Conservation (phyloP, 805 yeast species). For the Lipomyces yamadae region DNA sequence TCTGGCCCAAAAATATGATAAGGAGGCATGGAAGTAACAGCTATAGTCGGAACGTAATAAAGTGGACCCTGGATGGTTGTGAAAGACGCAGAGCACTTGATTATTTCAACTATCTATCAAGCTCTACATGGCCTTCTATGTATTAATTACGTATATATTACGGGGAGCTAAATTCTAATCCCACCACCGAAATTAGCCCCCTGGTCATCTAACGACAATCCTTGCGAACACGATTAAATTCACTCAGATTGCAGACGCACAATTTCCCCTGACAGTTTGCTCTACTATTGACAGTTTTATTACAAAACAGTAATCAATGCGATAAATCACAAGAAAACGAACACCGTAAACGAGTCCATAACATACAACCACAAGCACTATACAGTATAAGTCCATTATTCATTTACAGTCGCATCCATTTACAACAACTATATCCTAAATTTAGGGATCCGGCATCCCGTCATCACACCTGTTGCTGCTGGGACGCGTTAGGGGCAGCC, state of each 20-base stretch:
- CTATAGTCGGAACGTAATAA: too few relatives aligned
- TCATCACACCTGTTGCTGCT: conserved; percentile 4
- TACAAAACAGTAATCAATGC: not conserved
- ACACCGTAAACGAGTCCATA: not conserved
- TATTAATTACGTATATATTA: too few relatives aligned
- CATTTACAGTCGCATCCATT: not conserved
- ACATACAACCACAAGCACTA: not conserved
- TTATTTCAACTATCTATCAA: too few relatives aligned
- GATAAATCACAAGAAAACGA: not conserved
- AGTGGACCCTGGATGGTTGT: too few relatives aligned
- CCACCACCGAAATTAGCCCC: too few relatives aligned
- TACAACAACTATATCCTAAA: not conserved
- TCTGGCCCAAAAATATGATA: too few relatives aligned
- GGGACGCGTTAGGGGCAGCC: conserved; percentile 9
- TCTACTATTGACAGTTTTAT: conserved; percentile 1
- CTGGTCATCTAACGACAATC: too few relatives aligned
- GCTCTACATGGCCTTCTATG: too few relatives aligned
- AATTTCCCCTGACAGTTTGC: not conserved
- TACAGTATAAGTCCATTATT: not conserved
- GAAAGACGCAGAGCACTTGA: too few relatives aligned
- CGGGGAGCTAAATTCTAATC: too few relatives aligned
- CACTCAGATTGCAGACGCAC: not conserved
- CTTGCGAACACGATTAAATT: too few relatives aligned
- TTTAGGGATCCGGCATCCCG: not conserved
- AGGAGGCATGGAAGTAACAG: too few relatives aligned